These are phyloP conservation scores for Suillus luteus DNA, from an alignment of 768 basidiomycete genomes.

Conservation along the genomic window DNA sequence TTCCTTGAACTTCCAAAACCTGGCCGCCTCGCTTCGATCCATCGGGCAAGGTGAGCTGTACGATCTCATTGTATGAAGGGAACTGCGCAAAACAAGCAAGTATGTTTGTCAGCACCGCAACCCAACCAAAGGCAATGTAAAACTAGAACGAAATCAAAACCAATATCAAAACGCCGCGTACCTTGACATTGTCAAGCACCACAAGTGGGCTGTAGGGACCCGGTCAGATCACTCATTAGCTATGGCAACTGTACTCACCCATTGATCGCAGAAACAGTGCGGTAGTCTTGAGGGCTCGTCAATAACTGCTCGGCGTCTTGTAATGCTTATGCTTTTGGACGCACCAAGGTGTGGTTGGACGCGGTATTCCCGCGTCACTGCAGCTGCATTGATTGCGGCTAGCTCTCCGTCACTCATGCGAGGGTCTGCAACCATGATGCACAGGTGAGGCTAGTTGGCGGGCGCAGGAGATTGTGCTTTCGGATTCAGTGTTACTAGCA, in stretches of 20 bases:
- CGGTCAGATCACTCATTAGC: constrained; percentile 17
- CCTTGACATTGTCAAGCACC: constrained; percentile 98
- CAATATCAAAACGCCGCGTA: constrained; percentile 34
- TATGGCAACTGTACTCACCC: constrained; percentile 57
- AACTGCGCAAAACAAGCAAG: constrained; percentile 54
- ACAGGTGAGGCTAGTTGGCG: constrained; percentile 9
- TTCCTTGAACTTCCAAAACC: constrained; percentile 96
- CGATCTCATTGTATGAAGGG: constrained; percentile 98
- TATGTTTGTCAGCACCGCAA: constrained; percentile 19
- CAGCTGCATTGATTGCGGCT: constrained; percentile 82
- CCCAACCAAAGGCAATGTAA: constrained; percentile 6
- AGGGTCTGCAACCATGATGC: constrained; percentile 47
- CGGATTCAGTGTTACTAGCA: neutral
- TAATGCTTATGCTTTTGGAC: constrained; percentile 27
- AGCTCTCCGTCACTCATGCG: constrained; percentile 72
- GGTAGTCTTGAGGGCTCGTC: constrained; percentile 66
- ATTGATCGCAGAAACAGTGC: constrained; percentile 98
- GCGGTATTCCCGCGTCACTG: constrained; percentile 85
- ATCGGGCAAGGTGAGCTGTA: constrained; percentile 92
- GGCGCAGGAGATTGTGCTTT: constrained; percentile 1
- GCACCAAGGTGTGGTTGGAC: constrained; percentile 88
- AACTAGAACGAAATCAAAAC: neutral
- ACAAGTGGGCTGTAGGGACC: constrained; percentile 77
- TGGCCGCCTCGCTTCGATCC: constrained; percentile 95
- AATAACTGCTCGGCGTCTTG: constrained; percentile 11